Conservation (phyloP, 2,329 filamentous ascomycete genomes). For the Colletotrichum coccodes region DNA sequence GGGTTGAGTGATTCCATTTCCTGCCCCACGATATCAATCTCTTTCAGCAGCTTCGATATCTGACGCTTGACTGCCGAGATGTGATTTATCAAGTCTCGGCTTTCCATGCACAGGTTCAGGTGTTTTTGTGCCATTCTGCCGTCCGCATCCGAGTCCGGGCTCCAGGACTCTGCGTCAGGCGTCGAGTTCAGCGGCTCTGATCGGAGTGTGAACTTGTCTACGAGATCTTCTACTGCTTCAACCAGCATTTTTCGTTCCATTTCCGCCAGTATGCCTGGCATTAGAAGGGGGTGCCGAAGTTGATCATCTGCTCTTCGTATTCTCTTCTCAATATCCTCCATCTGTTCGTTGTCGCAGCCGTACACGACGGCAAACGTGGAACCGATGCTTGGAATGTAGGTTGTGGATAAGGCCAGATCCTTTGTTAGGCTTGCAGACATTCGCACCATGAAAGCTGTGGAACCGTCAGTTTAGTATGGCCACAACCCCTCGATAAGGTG, state of each 20-base stretch:
- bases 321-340: neutral
- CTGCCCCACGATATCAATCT: neutral
- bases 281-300: neutral
- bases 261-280: slow-evolving; percentile 6
- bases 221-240: neutral
- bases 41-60: neutral
- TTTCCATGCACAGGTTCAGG: neutral
- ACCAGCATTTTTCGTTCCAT: slow-evolving; percentile 1
- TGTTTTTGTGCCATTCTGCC: neutral
- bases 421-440: neutral
- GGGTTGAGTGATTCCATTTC: neutral
- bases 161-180: neutral
- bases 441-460: neutral
- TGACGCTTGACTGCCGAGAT: slow-evolving; percentile 11
- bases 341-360: slow-evolving; percentile 6
- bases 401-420: slow-evolving; percentile 7
- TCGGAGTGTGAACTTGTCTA: neutral
- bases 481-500: too few species aligned
- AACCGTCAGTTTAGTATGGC: neutral
- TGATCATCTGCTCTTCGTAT: neutral
- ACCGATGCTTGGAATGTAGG: slow-evolving; percentile 3
- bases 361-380: slow-evolving; percentile 3
- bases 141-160: neutral
- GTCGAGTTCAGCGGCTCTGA: neutral
- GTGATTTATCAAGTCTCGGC: neutral